These are phyloP conservation scores for Candida dendrica DNA, from an alignment of 805 yeast species.

Conservation along the genomic window DNA sequence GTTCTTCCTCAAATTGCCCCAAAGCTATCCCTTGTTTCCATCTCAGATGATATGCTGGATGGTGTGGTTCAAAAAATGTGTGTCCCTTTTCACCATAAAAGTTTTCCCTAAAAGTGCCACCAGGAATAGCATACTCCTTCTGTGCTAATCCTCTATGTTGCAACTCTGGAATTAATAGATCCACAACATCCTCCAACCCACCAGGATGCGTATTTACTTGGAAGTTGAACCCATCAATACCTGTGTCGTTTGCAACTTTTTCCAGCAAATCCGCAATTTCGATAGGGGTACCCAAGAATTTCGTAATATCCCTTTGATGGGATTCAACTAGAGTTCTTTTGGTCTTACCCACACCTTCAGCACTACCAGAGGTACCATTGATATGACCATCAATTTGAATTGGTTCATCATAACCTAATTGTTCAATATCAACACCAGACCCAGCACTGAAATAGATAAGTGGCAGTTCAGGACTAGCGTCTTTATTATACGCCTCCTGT, in stretches of 20 bases:
- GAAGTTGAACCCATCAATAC: constrained; percentile 36
- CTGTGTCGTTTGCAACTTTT: constrained; percentile 30
- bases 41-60: constrained; percentile 7
- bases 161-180: constrained; percentile 30
- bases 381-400: constrained; percentile 22
- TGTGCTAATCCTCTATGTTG: constrained; percentile 27
- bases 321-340: constrained; percentile 12
- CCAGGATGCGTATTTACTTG: constrained; percentile 30
- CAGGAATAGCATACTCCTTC: constrained; percentile 27
- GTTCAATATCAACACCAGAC: constrained; percentile 8
- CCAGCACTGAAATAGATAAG: constrained; percentile 36
- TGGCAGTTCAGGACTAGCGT: constrained; percentile 31
- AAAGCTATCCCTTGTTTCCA: constrained; percentile 4
- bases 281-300: constrained; percentile 24
- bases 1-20: too few relatives aligned
- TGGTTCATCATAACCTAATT: constrained; percentile 23
- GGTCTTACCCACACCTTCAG: constrained; percentile 15
- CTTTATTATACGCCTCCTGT: constrained; percentile 22
- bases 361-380: constrained; percentile 25
- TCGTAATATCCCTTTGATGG: constrained; percentile 15
- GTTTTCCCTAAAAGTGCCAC: constrained; percentile 12
- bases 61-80: constrained; percentile 5
- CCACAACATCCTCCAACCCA: constrained; percentile 31
- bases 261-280: constrained; percentile 33
- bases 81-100: constrained; percentile 12